Evolutionary conservation across 345 rosid species (phyloP).

Genomic region (Heritiera littoralis): DNA sequence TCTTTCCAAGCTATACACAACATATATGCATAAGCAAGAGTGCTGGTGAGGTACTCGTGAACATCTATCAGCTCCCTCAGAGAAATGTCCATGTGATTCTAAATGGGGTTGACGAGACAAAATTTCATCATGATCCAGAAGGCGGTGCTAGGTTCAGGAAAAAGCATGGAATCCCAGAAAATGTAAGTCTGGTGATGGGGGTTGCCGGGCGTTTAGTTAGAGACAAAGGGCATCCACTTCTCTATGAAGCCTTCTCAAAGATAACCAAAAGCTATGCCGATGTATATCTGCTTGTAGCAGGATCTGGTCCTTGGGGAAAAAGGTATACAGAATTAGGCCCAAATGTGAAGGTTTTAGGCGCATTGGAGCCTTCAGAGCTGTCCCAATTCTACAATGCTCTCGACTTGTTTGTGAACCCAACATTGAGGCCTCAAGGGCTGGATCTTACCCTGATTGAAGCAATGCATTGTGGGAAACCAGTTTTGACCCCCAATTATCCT

Average conservation of each 20-base stretch:
- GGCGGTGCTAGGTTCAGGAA: constrained; percentile 43
- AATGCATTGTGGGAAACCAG: constrained; percentile 73
- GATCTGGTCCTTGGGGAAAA: constrained; percentile 74
- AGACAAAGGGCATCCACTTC: constrained; percentile 78
- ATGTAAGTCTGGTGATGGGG: constrained; percentile 54
- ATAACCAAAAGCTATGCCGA: constrained; percentile 37
- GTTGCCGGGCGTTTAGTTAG: constrained; percentile 73
- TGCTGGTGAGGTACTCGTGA: constrained; percentile 56
- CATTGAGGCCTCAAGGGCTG: constrained; percentile 70
- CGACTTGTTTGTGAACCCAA: constrained; percentile 74
- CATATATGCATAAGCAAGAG: constrained; percentile 67
- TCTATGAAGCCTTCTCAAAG: constrained; percentile 53
- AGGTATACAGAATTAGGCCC: constrained; percentile 58
- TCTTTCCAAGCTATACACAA: constrained; percentile 61
- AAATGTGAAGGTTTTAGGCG: constrained; percentile 58
- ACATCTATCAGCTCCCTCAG: constrained; percentile 57
- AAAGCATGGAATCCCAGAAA: constrained; percentile 43
- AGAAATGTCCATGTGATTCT: constrained; percentile 66
- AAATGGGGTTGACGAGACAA: constrained; percentile 66
- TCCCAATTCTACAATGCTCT: constrained; percentile 63
- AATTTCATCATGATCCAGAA: constrained; percentile 42
- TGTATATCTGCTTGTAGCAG: constrained; percentile 60
- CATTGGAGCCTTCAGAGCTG: constrained; percentile 49
- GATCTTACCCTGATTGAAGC: constrained; percentile 72
- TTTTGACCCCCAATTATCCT: constrained; percentile 64